Base-by-base conservation (phyloP, 2,329 filamentous ascomycete genomes). In the Metarhizium album region DNA sequence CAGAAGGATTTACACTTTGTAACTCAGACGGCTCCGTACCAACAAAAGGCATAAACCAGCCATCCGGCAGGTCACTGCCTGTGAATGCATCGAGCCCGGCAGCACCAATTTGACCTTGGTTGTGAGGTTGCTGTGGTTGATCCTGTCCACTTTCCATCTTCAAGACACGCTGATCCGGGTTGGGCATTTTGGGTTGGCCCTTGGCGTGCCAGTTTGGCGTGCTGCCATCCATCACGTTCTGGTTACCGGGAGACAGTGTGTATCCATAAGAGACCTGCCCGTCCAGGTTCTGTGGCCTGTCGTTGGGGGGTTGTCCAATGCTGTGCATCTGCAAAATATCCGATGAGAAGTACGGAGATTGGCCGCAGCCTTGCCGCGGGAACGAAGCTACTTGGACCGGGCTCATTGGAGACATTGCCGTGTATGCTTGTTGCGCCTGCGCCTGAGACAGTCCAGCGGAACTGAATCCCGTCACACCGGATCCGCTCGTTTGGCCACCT, bases 21-120 rank as follows among this genome's bases (percentile, higher is more conserved):
- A 70, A 69, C 42, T 79, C 67, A 52, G 86, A 82, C 20, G 89
- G 87, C 52, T 93, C 87, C 68, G 95, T 82, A 63, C 95, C 94
- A 68, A 95, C 94, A 68, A 95, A 95, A 1, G 90, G 89, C 73
- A 95, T 83, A 66, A 94, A 95, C 87, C 90, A 97, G 4, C 86
- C 87, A 48, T 83, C 84, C 47, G 72, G 76, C 2, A 75, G 70
- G 54, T 80, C 77, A 35, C 68, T 68, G 3, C 62, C 64, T 46
- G 49, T 54, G 46, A 64, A 61, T 38, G 54, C 57, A 31, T 55
- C 53, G 45, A 62, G 50, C 22, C 52, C 56, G 37, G 58, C 57
- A 8, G 51, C 48, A 20, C 57, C 47, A 38, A 57, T 53, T 11
- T 55, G 50, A n/a, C 45, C 58, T 48, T 62, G 53, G 23, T 58